phyloP scores from a whole-genome alignment of 495 filamentous ascomycete genomes.

The Aspergillus hancockii region DNA sequence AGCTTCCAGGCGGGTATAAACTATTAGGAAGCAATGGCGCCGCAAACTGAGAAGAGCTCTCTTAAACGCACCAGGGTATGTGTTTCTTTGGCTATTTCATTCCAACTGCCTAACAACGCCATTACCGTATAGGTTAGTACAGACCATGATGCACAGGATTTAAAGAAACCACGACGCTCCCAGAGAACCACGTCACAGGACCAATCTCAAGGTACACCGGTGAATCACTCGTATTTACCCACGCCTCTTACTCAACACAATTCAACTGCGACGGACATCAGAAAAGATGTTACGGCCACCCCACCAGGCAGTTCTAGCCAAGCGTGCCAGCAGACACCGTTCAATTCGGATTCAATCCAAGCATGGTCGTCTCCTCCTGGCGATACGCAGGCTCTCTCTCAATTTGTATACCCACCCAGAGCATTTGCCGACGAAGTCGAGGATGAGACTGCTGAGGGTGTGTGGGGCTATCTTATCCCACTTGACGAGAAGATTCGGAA shows the following conservation, averaged over 20 bases:
- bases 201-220: constrained; percentile 55
- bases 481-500: constrained; percentile 67
- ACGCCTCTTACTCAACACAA: constrained; percentile 74
- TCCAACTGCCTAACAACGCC: constrained; percentile 16
- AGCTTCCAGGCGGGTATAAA: neutral
- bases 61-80: constrained; percentile 54
- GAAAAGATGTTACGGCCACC: constrained; percentile 72
- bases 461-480: constrained; percentile 94
- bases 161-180: constrained; percentile 55
- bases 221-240: constrained; percentile 71
- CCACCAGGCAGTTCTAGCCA: constrained; percentile 66
- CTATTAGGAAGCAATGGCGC: constrained; percentile 41
- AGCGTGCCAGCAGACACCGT: constrained; percentile 48
- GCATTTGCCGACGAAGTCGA: constrained; percentile 77
- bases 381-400: constrained; percentile 71
- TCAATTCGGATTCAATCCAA: constrained; percentile 62
- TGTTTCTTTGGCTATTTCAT: constrained; percentile 2
- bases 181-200: constrained; percentile 55
- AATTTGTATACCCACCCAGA: constrained; percentile 75
- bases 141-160: constrained; percentile 43
- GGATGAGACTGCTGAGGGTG: constrained; percentile 78
- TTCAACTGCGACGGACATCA: constrained; percentile 61
- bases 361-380: constrained; percentile 66
- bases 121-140: constrained; percentile 33
- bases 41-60: constrained; percentile 51